Evolutionary conservation across 108 stramenopile species (phyloP), one percentile per base, ranked within the genome.

Genomic region (Cyclotella distinguenda): DNA sequence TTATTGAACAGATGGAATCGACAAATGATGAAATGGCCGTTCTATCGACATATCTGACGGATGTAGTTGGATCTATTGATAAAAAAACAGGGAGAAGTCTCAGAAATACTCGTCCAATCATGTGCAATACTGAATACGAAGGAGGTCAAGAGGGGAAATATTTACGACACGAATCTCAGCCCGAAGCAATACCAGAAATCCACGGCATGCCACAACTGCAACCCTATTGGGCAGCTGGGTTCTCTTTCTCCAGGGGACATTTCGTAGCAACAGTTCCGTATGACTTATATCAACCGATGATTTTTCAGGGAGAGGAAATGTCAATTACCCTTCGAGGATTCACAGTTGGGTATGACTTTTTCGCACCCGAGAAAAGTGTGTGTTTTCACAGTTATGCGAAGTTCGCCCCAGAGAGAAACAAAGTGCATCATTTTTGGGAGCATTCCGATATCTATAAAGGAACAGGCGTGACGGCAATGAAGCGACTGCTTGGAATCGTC

Each of bases 211-310:
- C 88, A 13, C 66, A 86, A 50, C 72, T 72, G 1, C 85, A 85
- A 21, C 85, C 84, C 26, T 87, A 86, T 23, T 96, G 91, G 89
- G 91, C 91, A 1, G 89, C 93, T 18, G 93, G 93, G 0, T 91
- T 91, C 45, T 66, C 57, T 30, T 89, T 89, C 55, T 68, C 83
- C 25, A 60, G 82, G 0, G 79, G 81, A 12, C 83, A 84, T 23
- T 69, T 78, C n/a, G 61, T 79, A 21, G 78, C 73, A 11, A 69
- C 67, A 0, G 77, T 74, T 0, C 80, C 80, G 3, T 86, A 86
- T 55, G 82, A 86, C 52, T 23, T 72, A 31, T 81, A 82, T 47
- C 80, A 78, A 33, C 80, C 80, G 3, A 78, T 86, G 60, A 79
- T 86, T 30, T 83, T 86, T 48, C 80, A 83, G 59, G 84, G 84